Evolutionary conservation across 2,329 filamentous ascomycete species (phyloP), one percentile per base, ranked within the genome.

Genomic region (Hypoxylon sp.): DNA sequence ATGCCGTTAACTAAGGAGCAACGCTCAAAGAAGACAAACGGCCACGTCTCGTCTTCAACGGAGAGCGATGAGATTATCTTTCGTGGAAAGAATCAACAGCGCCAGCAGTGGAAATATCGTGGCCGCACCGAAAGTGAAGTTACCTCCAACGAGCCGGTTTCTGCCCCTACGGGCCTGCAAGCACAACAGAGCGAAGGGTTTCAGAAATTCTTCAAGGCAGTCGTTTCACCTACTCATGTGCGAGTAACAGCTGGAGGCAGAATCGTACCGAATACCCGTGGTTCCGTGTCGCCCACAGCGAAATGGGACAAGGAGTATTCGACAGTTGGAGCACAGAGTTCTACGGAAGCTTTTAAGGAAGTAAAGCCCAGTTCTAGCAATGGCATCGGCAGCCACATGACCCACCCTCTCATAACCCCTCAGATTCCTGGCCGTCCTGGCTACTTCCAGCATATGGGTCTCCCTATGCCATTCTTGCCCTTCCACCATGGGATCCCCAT

Each of bases 231-330:
- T 6, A 89, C 88, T 13, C 88, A 91, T 76, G 85, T 91, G 68
- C 86, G 89, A 14, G 89, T 91, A 54, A 91, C 89, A 19, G 89
- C 89, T 65, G 88, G 89, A 64, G 89, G 89, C 46, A 84, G 88
- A 39, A 91, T 91, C 72, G 89, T 91, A 1, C 89, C 88, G 53
- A 91, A 91, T 73, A 90, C 84, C 35, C 84, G 88, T 47, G 83
- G 81, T 11, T 81, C 84, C 2, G 80, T 81, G 4, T 89, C 87
- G 8, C 86, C 86, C 2, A 84, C 84, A 3, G 74, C 82, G 5
- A 89, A 88, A 76, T 83, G 82, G 77, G 72, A 79, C 60, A 85
- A 81, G 63, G 85, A 87, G 31, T 81, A 72, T 48, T 57, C 68
- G 10, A 61, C 67, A 1, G 54, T 63, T 31, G 77, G 79, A 13